Base-by-base conservation (phyloP, 306 rosid species). In the Aeschynomene evenia region DNA sequence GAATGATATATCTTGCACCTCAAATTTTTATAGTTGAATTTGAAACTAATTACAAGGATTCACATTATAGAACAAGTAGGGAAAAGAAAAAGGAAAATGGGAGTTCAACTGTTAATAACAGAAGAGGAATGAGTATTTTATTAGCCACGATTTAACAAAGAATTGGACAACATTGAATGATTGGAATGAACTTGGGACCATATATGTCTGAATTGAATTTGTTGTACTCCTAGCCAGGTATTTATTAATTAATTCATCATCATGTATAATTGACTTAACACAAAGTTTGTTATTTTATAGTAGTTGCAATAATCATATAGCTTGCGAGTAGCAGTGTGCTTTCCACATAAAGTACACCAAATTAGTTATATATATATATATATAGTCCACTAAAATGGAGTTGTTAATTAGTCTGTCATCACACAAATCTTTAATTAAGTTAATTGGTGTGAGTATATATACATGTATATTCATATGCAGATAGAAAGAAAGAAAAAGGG, bases 121-220 rank as follows among this genome's bases (percentile, higher is more conserved):
- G 80, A 75, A 36, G 19, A 62, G 39, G 37, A 36, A 56, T 9
- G 54, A 40, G 20, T 45, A 19, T 34, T 3, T 22, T 52, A 58
- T 16, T 59, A 43, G 73, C 60, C 78, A 76, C 63, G 51, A 21
- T 54, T 56, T 43, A 70, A 9, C 70, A 50, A 51, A 36, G 23
- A 80, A 68, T 49, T 68, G 77, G 63, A 72, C 20, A 80, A 18
- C 68, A 71, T 60, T 76, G 29, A 52, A 58, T 19, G 42, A 34
- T 48, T 76, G 77, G 43, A 37, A 28, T 5, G 64, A 40, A 61
- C 15, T 64, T 66, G 71, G 85, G 79, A 71, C 79, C 81, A 60
- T 65, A 34, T 66, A 77, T 56, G 40, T n/a, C n/a, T n/a, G n/a
- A n/a, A n/a, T 75, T 75, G 75, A 77, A 55, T 53, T 36, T 43